Evolutionary conservation across 768 basidiomycete genomes (phyloP), one percentile per base, ranked within the genome.

Genomic region (Austroboletus eburneus): DNA sequence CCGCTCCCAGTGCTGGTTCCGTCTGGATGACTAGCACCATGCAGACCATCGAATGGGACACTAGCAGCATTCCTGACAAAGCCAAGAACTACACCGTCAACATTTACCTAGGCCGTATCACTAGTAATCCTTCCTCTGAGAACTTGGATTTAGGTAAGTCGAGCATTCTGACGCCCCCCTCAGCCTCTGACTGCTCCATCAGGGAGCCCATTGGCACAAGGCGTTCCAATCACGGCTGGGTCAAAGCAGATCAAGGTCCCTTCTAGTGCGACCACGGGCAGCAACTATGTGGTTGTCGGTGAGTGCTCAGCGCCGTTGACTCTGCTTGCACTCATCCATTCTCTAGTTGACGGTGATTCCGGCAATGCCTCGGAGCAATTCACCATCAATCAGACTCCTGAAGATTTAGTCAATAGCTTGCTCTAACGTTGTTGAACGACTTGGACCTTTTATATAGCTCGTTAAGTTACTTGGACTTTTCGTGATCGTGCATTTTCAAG

Each of bases 241-340:
- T n/a, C n/a, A n/a, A n/a, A n/a, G n/a, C n/a, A n/a, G n/a, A n/a
- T n/a, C n/a, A n/a, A n/a, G n/a, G n/a, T n/a, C n/a, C n/a, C n/a
- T n/a, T n/a, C n/a, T n/a, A n/a, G n/a, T n/a, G n/a, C n/a, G n/a
- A n/a, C n/a, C n/a, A n/a, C n/a, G n/a, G n/a, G 73, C 27, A 50
- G 65, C 33, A 69, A 79, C 62, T 88, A 85, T 53, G 73, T 81
- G 45, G 65, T 88, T 57, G 81, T 77, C 49, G 57, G 85, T 86
- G 58, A 71, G 85, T 78, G 39, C 8, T 2, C 13, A 4, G 16
- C 5, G 13, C 17, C 20, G 24, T 35, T 5, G 7, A 21, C 38
- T 18, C 21, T 25, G 10, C 17, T 22, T 32, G n/a, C 47, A 8
- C 42, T 46, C 16, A 57, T 25, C 3, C 23, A 2, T 39, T 37